Evolutionary conservation across 208 protist genomes (phyloP), one percentile per base, ranked within the genome.

Genomic region (Leishmania amazonensis): DNA sequence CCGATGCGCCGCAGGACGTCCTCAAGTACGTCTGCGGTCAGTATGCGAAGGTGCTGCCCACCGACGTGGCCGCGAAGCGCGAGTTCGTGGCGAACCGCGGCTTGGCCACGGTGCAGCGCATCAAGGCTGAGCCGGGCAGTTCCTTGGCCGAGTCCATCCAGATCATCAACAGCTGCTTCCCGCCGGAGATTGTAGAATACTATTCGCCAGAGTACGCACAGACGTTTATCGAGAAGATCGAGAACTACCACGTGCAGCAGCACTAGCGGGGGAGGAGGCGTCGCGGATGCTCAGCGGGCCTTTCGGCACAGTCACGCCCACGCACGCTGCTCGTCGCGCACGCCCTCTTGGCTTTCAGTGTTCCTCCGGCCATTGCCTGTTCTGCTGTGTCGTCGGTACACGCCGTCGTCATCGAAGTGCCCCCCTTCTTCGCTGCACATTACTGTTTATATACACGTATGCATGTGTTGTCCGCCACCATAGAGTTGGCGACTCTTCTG

Each of bases 21-120:
- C 92, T 99, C 67, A 99, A 99, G 89, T 99, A 99, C 85, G 94
- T 99, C 28, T 97, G 99, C 38, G 96, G 93, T 42, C 99, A 99
- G 90, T 99, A 99, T 87, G 98, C 99, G 53, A 99, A 99, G 91
- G 93, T 99, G 58, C 93, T 99, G 31, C 99, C 99, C 28, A 97
- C 98, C 47, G 98, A 99, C 85, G 98, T 99, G 58, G 95, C 96
- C 24, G 98, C 98, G 40, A 97, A 99, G 81, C 94, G 97, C 62
- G 94, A 99, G 85, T 99, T 99, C 80, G 98, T 99, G 31, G 93
- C 95, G 35, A 97, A 94, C 81, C 96, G 97, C 65, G 98, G 96
- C 24, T 87, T 99, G 60, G 94, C 94, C 47, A 98, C 95, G 76
- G 87, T 99, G n/a, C 99, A 99, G 91, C 94, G 98, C 75, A 96